These are phyloP conservation scores for Geotrichum ghanense DNA, from an alignment of 805 yeast genomes.

Conservation along the genomic window DNA sequence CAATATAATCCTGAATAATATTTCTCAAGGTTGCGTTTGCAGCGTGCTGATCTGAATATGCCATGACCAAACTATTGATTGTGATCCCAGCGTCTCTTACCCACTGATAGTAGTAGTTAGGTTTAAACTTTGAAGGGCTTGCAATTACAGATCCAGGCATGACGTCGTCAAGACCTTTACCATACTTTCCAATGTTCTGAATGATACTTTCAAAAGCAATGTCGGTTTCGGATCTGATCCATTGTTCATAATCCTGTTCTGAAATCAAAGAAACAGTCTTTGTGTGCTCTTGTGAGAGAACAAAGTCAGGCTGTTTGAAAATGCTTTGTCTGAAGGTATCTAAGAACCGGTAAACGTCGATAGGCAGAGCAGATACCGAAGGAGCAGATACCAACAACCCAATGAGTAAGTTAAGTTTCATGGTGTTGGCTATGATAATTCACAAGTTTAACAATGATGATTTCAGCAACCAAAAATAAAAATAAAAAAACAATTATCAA, in stretches of 20 bases:
- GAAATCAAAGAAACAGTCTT: slow-evolving; percentile 18
- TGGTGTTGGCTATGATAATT: no score
- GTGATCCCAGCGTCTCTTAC: slow-evolving; percentile 81
- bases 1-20: slow-evolving; percentile 49
- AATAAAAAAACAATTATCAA: no score
- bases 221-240: slow-evolving; percentile 37
- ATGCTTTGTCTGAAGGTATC: no score
- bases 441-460: no score
- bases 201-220: slow-evolving; percentile 37
- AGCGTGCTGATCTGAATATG: slow-evolving; percentile 33
- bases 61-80: slow-evolving; percentile 39
- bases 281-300: no score
- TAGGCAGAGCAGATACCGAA: no score
- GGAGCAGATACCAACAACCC: no score
- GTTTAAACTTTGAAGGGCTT: slow-evolving; percentile 58
- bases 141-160: slow-evolving; percentile 76
- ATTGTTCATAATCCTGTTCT: slow-evolving; percentile 31
- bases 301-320: no score
- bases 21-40: slow-evolving; percentile 18
- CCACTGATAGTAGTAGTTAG: slow-evolving; percentile 51
- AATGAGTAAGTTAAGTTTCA: no score
- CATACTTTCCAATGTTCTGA: slow-evolving; percentile 45
- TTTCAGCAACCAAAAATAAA: no score
- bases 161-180: slow-evolving; percentile 23
- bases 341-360: no score